Conservation (phyloP, 2,329 filamentous ascomycete species). For the Colletotrichum tropicale region DNA sequence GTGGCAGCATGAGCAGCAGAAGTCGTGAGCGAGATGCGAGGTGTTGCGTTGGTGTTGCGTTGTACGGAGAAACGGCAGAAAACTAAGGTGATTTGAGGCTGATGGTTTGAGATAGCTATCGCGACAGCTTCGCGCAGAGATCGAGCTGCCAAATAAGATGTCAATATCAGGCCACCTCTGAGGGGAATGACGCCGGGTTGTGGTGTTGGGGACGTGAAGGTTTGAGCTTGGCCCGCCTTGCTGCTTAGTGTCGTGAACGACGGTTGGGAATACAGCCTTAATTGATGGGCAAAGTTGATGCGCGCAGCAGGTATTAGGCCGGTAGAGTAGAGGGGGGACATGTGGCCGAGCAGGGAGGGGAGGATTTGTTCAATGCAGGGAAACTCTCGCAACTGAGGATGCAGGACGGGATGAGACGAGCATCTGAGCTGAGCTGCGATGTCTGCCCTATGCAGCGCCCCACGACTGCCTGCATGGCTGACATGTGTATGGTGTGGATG, state of each 20-base stretch:
- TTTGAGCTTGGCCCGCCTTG: slow-evolving; percentile 1
- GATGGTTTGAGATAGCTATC: slow-evolving; percentile 20
- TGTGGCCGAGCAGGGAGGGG: slow-evolving; percentile 9
- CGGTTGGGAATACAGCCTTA: background rate
- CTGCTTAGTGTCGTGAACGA: slow-evolving; percentile 7
- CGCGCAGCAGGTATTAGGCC: background rate
- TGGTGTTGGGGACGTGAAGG: background rate
- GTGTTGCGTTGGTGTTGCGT: background rate
- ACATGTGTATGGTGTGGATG: background rate
- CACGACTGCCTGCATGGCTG: background rate
- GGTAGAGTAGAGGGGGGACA: background rate
- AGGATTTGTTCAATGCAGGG: background rate
- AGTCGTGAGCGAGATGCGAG: background rate
- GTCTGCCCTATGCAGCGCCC: background rate
- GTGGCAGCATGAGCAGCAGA: background rate
- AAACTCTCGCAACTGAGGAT: background rate
- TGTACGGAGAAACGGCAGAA: background rate
- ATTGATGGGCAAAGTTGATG: slow-evolving; percentile 17
- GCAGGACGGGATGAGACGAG: background rate
- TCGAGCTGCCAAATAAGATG: slow-evolving; percentile 18
- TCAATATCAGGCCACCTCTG: slow-evolving; percentile 9
- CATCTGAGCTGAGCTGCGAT: background rate
- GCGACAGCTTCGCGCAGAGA: slow-evolving; percentile 9
- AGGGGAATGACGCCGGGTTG: background rate
- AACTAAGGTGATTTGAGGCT: background rate